Base-by-base conservation (phyloP, 306 rosid genomes). In the Geum urbanum region DNA sequence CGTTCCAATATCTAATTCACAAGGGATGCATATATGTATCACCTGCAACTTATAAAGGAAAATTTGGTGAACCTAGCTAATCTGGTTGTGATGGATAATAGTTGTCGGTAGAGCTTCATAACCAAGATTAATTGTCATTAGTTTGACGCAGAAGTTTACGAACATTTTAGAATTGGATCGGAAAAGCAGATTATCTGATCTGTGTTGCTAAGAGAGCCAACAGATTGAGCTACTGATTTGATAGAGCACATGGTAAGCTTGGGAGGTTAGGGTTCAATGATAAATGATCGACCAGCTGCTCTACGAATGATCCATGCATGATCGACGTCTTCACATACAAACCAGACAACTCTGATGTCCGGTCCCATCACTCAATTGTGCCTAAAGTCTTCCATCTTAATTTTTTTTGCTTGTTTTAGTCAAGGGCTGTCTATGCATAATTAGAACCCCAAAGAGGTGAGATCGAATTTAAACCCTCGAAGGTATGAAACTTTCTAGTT, bases 401-500 rank as follows among this genome's bases (percentile, higher is more conserved):
- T 2, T 3, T 5, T 5, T 9, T 40, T n/a, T 12, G 48, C 54
- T 73, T 41, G 13, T 41, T 70, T 65, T 63, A 20, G 61, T 20
- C 27, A 18, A n/a, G 39, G 32, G 10, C 16, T 47, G 15, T 64
- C 73, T 24, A 8, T 35, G 20, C 18, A 39, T 18, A 43, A 49
- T 63, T 54, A 47, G 75, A 72, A 54, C 62, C 44, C 54, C 47
- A 15, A 63, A 9, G 35, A 27, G 71, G n/a, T 66, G 9, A 24
- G 57, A 27, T 66, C 5, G 45, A 48, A 48, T 48, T 8, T 45
- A 22, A 20, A 45, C 20, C 37, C 52, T 22, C 7, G 22, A 5
- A 2, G 7, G 3, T 22, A 45, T 45, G 35, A 64, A 63, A 13
- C 20, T 45, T 43, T 18, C 5, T 8, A 0, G 1, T 5, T 54